phyloP scores from a whole-genome alignment of 2,329 filamentous ascomycete species.

The Orbilia quercus region DNA sequence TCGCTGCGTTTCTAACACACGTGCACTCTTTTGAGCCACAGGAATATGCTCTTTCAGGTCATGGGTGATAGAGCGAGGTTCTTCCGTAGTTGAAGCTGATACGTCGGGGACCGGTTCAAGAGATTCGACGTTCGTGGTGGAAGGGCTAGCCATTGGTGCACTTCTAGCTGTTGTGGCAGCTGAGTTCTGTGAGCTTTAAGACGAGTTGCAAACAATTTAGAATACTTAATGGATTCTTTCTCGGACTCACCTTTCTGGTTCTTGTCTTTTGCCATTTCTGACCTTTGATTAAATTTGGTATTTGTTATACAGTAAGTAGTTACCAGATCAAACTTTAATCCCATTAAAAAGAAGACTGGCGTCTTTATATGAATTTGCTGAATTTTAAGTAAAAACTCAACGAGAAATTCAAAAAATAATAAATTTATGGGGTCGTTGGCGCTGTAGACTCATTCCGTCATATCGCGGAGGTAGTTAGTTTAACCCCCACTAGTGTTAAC shows the following conservation, averaged over 20 bases:
- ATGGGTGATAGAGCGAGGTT: too few species aligned
- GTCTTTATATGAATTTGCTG: too few species aligned
- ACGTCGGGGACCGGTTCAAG: constrained; percentile 6
- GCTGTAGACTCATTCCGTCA: too few species aligned
- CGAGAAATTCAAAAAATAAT: too few species aligned
- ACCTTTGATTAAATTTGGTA: constrained; percentile 7
- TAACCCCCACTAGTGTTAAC: background rate
- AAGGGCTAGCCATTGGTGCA: background rate
- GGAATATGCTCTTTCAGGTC: background rate
- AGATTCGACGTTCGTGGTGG: background rate
- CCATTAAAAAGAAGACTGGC: background rate
- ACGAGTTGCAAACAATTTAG: background rate
- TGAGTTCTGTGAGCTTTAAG: background rate
- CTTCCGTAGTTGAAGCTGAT: background rate
- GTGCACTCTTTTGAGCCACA: background rate
- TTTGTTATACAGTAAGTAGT: too few species aligned
- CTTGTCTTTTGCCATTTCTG: constrained; percentile 26
- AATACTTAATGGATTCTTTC: too few species aligned
- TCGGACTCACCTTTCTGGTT: constrained; percentile 11
- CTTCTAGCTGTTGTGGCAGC: background rate
- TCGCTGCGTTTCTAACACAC: background rate
- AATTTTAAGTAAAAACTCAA: too few species aligned
- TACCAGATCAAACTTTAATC: too few species aligned
- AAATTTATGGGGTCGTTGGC: too few species aligned
- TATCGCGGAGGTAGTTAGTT: too few species aligned